Evolutionary conservation across 2,329 filamentous ascomycete species (phyloP).

Genomic region (Biscogniauxia sp.): DNA sequence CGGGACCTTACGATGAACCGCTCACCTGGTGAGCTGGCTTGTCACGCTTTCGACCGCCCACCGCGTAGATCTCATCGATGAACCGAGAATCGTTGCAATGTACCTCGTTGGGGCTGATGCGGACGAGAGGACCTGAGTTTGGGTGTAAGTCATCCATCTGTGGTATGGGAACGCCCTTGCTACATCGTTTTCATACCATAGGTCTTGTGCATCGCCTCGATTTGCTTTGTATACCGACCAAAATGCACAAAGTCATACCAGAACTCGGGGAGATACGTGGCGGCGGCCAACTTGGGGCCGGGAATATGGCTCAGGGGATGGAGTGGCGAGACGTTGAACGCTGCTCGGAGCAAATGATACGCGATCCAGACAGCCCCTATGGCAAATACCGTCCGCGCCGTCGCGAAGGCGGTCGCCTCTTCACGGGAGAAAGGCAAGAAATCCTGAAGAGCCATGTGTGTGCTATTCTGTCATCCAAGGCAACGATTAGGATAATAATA

Average conservation of each 20-base stretch:
- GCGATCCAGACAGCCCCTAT: constrained; percentile 5
- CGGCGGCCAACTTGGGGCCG: constrained; percentile 17
- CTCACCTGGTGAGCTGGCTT: constrained; percentile 12
- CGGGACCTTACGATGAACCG: constrained; percentile 9
- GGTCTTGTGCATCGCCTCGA: constrained; percentile 17
- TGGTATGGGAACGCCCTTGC: neutral
- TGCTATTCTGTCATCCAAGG: neutral
- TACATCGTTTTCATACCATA: constrained; percentile 14
- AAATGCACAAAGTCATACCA: constrained; percentile 15
- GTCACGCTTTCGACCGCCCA: constrained; percentile 12
- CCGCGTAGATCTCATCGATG: constrained; percentile 14
- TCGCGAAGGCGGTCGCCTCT: neutral
- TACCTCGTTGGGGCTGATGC: constrained; percentile 17
- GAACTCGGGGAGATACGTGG: constrained; percentile 16
- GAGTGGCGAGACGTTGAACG: constrained; percentile 16
- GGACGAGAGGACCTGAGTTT: constrained; percentile 14
- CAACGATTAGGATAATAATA: neutral
- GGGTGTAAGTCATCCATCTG: no score
- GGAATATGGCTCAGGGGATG: constrained; percentile 19
- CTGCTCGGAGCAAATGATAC: constrained; percentile 9
- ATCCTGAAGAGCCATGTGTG: neutral
- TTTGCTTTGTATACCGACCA: constrained; percentile 16
- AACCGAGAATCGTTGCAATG: constrained; percentile 16
- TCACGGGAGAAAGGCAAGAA: neutral
- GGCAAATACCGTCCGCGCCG: neutral